Conservation (phyloP, 1,284 basidiomycete species). For the Papiliotrema flavescens region DNA sequence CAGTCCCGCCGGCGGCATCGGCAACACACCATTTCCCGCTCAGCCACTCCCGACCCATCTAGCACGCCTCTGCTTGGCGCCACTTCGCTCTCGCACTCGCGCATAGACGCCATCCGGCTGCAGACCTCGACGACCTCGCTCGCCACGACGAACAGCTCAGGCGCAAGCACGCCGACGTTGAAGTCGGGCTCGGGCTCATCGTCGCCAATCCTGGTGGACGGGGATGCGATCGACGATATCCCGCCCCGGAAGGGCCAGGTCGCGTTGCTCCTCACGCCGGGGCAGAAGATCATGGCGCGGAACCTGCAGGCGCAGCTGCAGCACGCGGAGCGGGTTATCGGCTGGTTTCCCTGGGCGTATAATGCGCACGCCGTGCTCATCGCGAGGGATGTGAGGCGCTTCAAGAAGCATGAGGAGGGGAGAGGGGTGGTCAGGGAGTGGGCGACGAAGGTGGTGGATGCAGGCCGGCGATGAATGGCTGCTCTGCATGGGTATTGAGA, state of each 20-base stretch:
- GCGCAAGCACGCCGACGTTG: background rate
- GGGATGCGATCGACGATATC: background rate
- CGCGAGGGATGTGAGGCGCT: slow-evolving; percentile 14
- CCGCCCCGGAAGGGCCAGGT: background rate
- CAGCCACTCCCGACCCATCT: background rate
- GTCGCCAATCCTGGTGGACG: slow-evolving; percentile 1
- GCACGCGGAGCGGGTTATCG: slow-evolving; percentile 33
- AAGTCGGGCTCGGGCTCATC: background rate
- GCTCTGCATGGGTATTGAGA: background rate
- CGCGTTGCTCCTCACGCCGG: slow-evolving; percentile 26
- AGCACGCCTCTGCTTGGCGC: background rate
- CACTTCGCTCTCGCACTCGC: background rate
- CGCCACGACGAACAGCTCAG: background rate
- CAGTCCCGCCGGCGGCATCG: slow-evolving; percentile 19
- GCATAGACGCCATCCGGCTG: background rate
- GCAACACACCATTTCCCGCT: background rate
- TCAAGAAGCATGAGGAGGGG: slow-evolving; percentile 32
- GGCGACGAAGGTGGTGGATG: slow-evolving; percentile 20
- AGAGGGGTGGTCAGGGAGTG: slow-evolving; percentile 27
- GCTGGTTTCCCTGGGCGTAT: slow-evolving; percentile 43
- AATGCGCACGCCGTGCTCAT: slow-evolving; percentile 42
- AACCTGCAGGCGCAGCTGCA: slow-evolving; percentile 27
- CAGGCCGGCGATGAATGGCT: background rate
- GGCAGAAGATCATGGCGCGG: slow-evolving; percentile 32
- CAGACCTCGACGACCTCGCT: background rate